Conservation (phyloP, 164 flowering plant species). For the Nymphaea colorata region DNA sequence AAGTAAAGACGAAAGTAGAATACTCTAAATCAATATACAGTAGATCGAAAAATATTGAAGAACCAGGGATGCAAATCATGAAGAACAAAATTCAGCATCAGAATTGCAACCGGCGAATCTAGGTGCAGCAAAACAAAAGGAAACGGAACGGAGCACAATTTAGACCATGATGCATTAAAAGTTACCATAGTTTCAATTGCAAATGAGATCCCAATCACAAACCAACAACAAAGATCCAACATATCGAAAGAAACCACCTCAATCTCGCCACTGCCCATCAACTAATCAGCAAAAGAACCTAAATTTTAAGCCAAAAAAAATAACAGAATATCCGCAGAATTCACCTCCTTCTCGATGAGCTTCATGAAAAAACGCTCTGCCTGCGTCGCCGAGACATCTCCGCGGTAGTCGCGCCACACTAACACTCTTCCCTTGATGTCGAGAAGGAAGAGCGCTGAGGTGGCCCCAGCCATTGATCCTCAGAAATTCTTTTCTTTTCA, state of each 20-base stretch:
- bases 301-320: not conserved
- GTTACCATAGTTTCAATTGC: not conserved
- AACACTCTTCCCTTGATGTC: conserved; percentile 94
- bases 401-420: conserved; percentile 93
- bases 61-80: too few relatives aligned
- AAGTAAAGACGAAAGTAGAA: too few relatives aligned
- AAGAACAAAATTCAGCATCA: too few relatives aligned
- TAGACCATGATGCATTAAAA: too few relatives aligned
- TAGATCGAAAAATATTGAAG: too few relatives aligned
- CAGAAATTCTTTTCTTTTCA: too few relatives aligned
- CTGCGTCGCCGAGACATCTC: conserved; percentile 75
- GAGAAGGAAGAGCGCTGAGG: conserved; percentile 86
- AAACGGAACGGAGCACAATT: too few relatives aligned
- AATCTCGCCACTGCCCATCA: not conserved
- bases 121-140: too few relatives aligned
- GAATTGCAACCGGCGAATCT: too few relatives aligned
- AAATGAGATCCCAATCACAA: too few relatives aligned
- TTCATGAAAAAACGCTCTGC: conserved; percentile 91
- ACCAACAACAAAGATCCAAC: not conserved
- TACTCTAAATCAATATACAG: too few relatives aligned
- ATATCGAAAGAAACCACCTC: not conserved
- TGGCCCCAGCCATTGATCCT: conserved; percentile 75
- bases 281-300: not conserved
- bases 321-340: not conserved
- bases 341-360: conserved; percentile 90